These are phyloP conservation scores for Triticum urartu DNA, from an alignment of 176 grass and related monocot species.

Conservation along the genomic window DNA sequence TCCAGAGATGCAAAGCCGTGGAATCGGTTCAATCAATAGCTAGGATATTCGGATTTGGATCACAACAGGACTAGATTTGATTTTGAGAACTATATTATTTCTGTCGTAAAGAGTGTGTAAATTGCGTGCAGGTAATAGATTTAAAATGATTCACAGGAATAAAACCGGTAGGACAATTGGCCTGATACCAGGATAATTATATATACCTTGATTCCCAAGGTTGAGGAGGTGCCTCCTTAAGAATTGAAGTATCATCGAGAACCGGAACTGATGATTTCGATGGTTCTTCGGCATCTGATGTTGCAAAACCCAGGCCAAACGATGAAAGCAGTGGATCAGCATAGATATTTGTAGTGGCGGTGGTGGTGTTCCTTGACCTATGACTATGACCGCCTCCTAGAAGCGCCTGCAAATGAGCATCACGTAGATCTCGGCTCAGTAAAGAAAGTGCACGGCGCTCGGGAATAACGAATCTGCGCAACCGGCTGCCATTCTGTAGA, in stretches of 20 bases:
- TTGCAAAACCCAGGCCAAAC: slow-evolving; percentile 59
- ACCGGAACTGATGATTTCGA: slow-evolving; percentile 68
- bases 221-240: slow-evolving; percentile 47
- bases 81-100: neutral
- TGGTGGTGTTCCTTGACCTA: slow-evolving; percentile 35
- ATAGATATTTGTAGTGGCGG: slow-evolving; percentile 63
- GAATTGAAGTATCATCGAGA: slow-evolving; percentile 39
- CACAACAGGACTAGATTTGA: neutral
- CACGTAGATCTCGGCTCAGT: slow-evolving; percentile 67
- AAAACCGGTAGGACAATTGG: slow-evolving; percentile 1
- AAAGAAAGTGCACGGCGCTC: slow-evolving; percentile 72
- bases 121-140: neutral
- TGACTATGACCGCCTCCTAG: slow-evolving; percentile 61
- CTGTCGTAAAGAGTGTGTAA: neutral
- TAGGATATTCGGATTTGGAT: neutral
- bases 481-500: slow-evolving; percentile 67
- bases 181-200: neutral
- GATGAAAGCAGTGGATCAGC: slow-evolving; percentile 91
- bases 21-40: neutral
- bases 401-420: slow-evolving; percentile 81
- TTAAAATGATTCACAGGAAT: neutral
- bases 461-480: slow-evolving; percentile 69
- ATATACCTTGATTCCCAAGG: slow-evolving; percentile 87
- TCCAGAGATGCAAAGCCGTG: neutral
- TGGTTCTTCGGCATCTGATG: slow-evolving; percentile 57